Evolutionary conservation across 2,329 filamentous ascomycete genomes (phyloP).

Genomic region (Annulohypoxylon truncatum): DNA sequence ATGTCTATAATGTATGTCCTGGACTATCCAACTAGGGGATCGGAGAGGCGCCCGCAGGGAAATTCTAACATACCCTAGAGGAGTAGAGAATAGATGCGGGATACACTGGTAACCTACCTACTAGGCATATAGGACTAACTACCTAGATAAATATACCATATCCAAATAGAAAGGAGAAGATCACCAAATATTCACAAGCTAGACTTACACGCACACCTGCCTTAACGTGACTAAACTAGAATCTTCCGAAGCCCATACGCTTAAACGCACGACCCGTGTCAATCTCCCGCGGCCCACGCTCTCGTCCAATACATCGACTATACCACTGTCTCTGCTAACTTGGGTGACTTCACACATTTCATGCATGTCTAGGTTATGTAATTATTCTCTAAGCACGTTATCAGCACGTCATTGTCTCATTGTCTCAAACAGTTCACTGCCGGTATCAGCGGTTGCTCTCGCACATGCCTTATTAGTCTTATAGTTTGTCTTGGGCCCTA

Average conservation of each 20-base stretch:
- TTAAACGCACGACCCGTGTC: background rate
- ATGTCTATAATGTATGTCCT: background rate
- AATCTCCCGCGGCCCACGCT: background rate
- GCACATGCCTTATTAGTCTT: background rate
- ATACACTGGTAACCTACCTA: background rate
- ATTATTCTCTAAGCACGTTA: background rate
- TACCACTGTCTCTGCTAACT: background rate
- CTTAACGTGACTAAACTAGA: background rate
- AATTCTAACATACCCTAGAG: background rate
- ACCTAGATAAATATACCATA: background rate
- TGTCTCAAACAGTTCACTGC: background rate
- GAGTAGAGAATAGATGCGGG: background rate
- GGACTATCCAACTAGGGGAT: constrained; percentile 1
- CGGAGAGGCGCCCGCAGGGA: background rate
- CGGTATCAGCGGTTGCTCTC: background rate
- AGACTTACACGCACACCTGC: too few species aligned
- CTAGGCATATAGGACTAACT: background rate
- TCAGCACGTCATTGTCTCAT: background rate
- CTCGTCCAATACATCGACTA: background rate
- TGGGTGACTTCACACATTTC: too few species aligned
- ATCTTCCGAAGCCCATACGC: background rate
- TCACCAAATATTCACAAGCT: background rate
- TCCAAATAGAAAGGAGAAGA: background rate
- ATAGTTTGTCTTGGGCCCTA: background rate
- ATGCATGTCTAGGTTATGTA: background rate